Conservation (phyloP, 2,329 filamentous ascomycete genomes). For the Ceratocystis cacaofunesta region DNA sequence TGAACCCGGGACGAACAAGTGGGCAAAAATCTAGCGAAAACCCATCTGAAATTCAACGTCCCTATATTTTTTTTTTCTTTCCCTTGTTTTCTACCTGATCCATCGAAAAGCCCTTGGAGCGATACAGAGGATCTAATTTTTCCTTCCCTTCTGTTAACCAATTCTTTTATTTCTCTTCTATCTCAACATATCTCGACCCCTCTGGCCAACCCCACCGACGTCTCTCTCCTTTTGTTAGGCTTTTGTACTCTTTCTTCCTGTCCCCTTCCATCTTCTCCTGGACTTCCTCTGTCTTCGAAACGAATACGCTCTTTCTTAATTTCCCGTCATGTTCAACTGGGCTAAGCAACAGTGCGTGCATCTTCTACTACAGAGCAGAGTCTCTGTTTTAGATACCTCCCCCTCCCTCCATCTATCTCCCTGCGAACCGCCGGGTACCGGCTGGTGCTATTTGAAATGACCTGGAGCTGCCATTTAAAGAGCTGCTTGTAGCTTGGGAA, state of each 20-base stretch:
- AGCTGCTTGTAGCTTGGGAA: background rate
- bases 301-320: slow-evolving; percentile 8
- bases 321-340: slow-evolving; percentile 71
- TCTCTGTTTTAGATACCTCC: background rate
- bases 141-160: background rate
- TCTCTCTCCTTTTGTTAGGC: background rate
- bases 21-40: background rate
- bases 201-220: background rate
- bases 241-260: background rate
- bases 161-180: slow-evolving; percentile 5
- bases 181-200: slow-evolving; percentile 3
- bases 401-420: slow-evolving; percentile 15
- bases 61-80: slow-evolving; percentile 5
- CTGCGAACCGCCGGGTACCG: slow-evolving; percentile 20
- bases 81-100: background rate
- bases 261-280: background rate
- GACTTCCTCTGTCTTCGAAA: background rate
- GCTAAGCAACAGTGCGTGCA: slow-evolving; percentile 68
- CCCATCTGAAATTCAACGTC: slow-evolving; percentile 1
- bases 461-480: background rate
- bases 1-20: slow-evolving; percentile 1
- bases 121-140: slow-evolving; percentile 1
- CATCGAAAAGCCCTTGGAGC: slow-evolving; percentile 4
- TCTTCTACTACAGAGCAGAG: slow-evolving; percentile 10
- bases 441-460: slow-evolving; percentile 1